Conservation (phyloP, 805 yeast species). For the Lipomyces starkeyi region DNA sequence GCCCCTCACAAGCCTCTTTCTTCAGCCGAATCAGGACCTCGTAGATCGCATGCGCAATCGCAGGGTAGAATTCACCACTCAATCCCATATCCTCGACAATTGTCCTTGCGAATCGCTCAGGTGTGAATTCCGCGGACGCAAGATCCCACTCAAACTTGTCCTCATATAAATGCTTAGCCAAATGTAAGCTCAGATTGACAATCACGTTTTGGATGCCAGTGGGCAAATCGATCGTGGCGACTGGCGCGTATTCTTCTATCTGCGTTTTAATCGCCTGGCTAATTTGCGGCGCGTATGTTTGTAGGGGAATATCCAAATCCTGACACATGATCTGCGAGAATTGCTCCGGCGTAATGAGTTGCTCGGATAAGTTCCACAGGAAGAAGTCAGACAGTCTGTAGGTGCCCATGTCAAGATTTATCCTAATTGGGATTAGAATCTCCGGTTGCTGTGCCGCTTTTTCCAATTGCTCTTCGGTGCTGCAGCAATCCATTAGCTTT, state of each 20-base stretch:
- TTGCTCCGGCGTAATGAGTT: conserved; percentile 70
- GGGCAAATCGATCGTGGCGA: conserved; percentile 67
- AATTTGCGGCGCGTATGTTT: conserved; percentile 61
- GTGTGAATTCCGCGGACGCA: conserved; percentile 57
- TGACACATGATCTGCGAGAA: conserved; percentile 76
- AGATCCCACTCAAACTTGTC: conserved; percentile 97
- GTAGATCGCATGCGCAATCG: conserved; percentile 84
- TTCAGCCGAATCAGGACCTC: conserved; percentile 78
- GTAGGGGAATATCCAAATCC: conserved; percentile 80
- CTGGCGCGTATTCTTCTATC: conserved; percentile 72
- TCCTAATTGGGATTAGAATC: conserved; percentile 67
- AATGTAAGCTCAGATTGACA: conserved; percentile 77
- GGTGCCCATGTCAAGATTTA: conserved; percentile 64
- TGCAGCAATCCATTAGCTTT: not conserved
- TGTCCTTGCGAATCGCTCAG: conserved; percentile 80
- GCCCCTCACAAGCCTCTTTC: conserved; percentile 80
- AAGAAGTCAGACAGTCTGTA: conserved; percentile 65
- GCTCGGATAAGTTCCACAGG: conserved; percentile 69
- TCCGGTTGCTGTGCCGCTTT: conserved; percentile 52
- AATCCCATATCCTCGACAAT: conserved; percentile 87
- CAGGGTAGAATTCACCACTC: conserved; percentile 83
- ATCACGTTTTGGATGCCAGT: conserved; percentile 71
- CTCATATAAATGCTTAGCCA: conserved; percentile 82
- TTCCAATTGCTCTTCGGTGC: conserved; percentile 46
- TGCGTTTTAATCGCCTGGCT: conserved; percentile 77